Evolutionary conservation across 805 yeast species (phyloP).

Genomic region (Suhomyces sp.): DNA sequence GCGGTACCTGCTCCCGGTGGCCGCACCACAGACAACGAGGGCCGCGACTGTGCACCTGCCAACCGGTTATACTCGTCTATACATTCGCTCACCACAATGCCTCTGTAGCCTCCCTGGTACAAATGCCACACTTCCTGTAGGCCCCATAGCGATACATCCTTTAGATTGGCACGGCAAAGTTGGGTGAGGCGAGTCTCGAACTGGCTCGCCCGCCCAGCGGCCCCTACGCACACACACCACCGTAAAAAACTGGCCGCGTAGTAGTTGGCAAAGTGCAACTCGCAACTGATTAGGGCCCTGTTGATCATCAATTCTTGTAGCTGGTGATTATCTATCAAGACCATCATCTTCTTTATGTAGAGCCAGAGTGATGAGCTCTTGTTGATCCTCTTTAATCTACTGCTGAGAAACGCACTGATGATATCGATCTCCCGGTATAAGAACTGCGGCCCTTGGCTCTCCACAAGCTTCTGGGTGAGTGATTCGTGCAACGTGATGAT

Average conservation of each 20-base stretch:
- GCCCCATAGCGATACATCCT: constrained; percentile 20
- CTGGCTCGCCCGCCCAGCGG: background rate
- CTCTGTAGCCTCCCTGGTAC: background rate
- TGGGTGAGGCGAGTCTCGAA: background rate
- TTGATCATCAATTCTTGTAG: constrained; percentile 7
- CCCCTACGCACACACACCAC: constrained; percentile 20
- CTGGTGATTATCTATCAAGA: background rate
- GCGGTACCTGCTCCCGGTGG: background rate
- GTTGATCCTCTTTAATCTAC: constrained; percentile 32
- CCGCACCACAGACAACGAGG: background rate
- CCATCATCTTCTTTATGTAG: constrained; percentile 25
- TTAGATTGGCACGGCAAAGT: constrained; percentile 11
- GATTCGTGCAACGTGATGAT: constrained; percentile 28
- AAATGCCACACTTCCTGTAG: constrained; percentile 2
- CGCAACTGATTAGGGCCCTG: constrained; percentile 27
- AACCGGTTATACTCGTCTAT: constrained; percentile 8
- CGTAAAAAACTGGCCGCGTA: constrained; percentile 32
- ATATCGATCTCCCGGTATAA: constrained; percentile 24
- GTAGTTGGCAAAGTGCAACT: constrained; percentile 39
- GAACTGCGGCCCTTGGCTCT: constrained; percentile 8
- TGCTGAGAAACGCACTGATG: constrained; percentile 28
- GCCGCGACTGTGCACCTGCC: background rate
- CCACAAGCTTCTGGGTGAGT: constrained; percentile 12
- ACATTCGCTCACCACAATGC: background rate
- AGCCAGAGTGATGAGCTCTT: constrained; percentile 41